phyloP scores from a whole-genome alignment of 371 early-diverging fungal species.

The Choanephora cucurbitarum region DNA sequence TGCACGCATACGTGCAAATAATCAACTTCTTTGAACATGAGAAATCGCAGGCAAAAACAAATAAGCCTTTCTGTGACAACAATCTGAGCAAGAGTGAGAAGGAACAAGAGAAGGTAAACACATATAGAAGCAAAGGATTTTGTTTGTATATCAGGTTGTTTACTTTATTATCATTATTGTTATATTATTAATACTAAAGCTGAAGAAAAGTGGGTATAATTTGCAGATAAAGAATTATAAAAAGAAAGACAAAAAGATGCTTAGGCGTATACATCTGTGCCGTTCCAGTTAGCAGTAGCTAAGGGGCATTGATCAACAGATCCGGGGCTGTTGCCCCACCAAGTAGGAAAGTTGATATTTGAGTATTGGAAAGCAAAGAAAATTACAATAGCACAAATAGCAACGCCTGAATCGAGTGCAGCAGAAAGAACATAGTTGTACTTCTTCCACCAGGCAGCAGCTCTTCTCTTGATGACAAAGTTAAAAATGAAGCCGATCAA shows the following conservation, averaged over 20 bases:
- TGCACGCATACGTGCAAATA: no score
- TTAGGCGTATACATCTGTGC: slow-evolving; percentile 40
- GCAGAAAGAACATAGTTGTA: slow-evolving; percentile 74
- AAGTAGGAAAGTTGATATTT: slow-evolving; percentile 35
- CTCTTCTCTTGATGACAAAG: slow-evolving; percentile 50
- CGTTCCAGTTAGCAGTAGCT: slow-evolving; percentile 40
- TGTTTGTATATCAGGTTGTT: no score
- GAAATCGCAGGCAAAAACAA: no score
- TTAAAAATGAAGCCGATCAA: slow-evolving; percentile 64
- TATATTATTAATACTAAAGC: not conserved
- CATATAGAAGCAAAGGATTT: no score
- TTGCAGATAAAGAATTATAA: no score
- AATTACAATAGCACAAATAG: slow-evolving; percentile 51
- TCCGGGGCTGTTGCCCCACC: slow-evolving; percentile 43
- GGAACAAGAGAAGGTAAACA: no score
- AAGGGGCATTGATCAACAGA: slow-evolving; percentile 42
- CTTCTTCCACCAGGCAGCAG: slow-evolving; percentile 64
- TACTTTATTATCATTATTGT: no score
- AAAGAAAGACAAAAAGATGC: no score
- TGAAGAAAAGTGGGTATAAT: no score
- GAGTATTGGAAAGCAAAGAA: slow-evolving; percentile 50
- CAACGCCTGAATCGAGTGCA: slow-evolving; percentile 70
- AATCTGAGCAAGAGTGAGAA: no score
- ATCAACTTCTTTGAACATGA: no score
- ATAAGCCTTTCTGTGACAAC: no score